Evolutionary conservation across 192 early-diverging fungal genomes (phyloP).

Genomic region (Entomortierella parvispora): DNA sequence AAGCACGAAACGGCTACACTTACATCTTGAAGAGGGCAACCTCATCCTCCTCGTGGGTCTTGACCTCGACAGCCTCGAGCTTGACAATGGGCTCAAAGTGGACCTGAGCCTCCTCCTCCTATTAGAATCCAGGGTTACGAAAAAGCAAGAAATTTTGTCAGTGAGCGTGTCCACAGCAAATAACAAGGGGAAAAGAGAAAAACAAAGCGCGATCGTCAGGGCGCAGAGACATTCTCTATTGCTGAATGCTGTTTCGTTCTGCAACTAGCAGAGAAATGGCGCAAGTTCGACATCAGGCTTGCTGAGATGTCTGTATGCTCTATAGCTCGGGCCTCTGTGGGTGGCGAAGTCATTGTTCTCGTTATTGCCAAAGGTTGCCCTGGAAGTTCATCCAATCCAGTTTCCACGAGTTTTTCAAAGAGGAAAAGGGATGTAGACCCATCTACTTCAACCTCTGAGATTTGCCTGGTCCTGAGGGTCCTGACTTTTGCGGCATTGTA

Average conservation of each 20-base stretch:
- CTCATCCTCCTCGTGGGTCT: constrained; percentile 98
- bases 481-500: background rate
- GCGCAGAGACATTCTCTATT: background rate
- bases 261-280: too few species aligned
- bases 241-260: too few species aligned
- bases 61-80: constrained; percentile 90
- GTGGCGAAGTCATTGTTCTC: too few species aligned
- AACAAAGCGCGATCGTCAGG: background rate
- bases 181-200: background rate
- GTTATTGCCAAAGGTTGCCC: too few species aligned
- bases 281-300: too few species aligned
- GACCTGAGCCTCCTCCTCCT: constrained; percentile 87
- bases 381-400: too few species aligned
- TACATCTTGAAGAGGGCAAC: constrained; percentile 90
- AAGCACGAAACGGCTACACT: constrained; percentile 8
- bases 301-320: too few species aligned
- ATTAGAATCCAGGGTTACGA: constrained; percentile 10
- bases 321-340: too few species aligned
- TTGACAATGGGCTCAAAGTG: constrained; percentile 98
- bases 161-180: background rate
- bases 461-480: background rate
- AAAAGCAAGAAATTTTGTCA: background rate
- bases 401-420: background rate
- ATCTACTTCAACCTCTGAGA: background rate
- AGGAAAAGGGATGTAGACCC: background rate